Base-by-base conservation (phyloP, 2,329 filamentous ascomycete genomes). In the Coniella vitis region DNA sequence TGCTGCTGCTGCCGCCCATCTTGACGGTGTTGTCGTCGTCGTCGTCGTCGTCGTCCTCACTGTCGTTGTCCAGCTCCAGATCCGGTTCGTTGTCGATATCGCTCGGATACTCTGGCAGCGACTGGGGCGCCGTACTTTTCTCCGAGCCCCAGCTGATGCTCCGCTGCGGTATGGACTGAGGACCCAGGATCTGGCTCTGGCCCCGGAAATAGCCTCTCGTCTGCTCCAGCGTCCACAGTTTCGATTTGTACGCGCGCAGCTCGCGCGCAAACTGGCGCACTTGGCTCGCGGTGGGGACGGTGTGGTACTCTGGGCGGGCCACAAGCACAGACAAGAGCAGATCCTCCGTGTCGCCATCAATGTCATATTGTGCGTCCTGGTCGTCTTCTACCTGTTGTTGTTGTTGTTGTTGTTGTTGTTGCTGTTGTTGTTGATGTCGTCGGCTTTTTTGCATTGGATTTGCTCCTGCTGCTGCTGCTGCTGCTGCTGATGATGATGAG, bases 321-420 rank as follows among this genome's bases (percentile, higher is more conserved):
- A 47, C 31, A 21, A 47, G 45, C 16, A 47, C 36, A 13, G 37
- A 19, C 13, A 39, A 37, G 7, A 47, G 45, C 10, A 47, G 45
- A 29, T 47, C 45, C 13, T 47, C 45, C 19, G 38, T 47, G 36
- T 39, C 45, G 45, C 45, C 45, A n/a, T 47, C 45, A 29, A 36
- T 39, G 3, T 47, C 45, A 13, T 39, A 13, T 29, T 29, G 25
- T 5, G 5, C 25, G 25, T 29, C 25, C 4, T 12, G 7, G 12
- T 42, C 40, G 10, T 34, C 40, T 2, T 13, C 29, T 4, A 7
- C 16, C n/a, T 21, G 40, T 7, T 29, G 21, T 22, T 32, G 40
- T 8, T 35, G 40, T n/a, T 35, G 29, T 7, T 34, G n/a, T 42
- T 35, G 5, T 29, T 29, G 25, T 29, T 29, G 25, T 29, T 29